These are phyloP conservation scores for Lepiota brunneoincarnata DNA, from an alignment of 768 basidiomycete species.

Conservation along the genomic window DNA sequence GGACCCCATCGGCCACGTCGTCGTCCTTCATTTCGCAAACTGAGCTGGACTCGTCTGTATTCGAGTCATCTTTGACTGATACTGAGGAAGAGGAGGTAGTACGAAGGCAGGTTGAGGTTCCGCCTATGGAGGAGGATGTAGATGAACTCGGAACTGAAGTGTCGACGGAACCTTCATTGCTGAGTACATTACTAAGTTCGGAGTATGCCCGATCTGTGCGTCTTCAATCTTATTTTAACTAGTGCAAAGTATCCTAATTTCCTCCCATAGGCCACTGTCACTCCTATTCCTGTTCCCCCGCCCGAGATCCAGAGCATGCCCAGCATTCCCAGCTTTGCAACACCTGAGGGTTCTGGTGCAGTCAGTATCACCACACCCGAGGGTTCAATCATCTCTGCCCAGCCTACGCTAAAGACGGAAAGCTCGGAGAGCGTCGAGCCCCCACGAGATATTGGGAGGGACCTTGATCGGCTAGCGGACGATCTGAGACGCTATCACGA, in stretches of 20 bases:
- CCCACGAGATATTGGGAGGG: conserved; percentile 42
- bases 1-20: conserved; percentile 34
- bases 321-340: conserved; percentile 28
- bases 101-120: conserved; percentile 10
- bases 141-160: conserved; percentile 24
- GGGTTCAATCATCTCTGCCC: conserved; percentile 14
- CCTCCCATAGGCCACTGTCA: conserved; percentile 11
- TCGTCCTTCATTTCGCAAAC: conserved; percentile 42
- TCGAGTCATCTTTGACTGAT: conserved; percentile 28
- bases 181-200: conserved; percentile 39
- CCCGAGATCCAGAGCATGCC: conserved; percentile 5
- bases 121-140: conserved; percentile 14
- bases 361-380: conserved; percentile 39
- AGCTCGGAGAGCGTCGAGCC: conserved; percentile 42
- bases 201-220: conserved; percentile 30
- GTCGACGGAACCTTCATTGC: conserved; percentile 56
- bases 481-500: conserved; percentile 57
- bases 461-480: conserved; percentile 48
- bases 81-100: conserved; percentile 15
- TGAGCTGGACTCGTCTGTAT: conserved; percentile 37
- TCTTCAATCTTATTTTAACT: conserved; percentile 12
- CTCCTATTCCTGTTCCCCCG: conserved; percentile 20
- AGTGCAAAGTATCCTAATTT: conserved; percentile 6
- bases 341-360: conserved; percentile 36
- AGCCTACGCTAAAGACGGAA: conserved; percentile 27